Conservation (phyloP, 164 flowering plant species). For the Vitis rotundifolia region DNA sequence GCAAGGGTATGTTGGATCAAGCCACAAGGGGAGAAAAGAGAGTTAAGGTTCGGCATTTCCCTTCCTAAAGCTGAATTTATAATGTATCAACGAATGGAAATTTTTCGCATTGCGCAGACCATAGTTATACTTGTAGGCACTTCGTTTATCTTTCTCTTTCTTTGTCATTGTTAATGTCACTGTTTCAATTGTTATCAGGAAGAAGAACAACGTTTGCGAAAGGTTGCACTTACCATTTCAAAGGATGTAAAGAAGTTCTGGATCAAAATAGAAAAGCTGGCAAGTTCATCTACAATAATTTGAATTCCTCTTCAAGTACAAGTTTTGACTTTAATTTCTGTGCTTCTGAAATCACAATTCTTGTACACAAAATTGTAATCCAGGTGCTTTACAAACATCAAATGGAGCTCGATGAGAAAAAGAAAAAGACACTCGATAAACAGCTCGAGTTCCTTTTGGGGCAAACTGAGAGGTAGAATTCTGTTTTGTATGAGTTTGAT, state of each 20-base stretch:
- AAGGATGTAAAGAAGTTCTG: constrained; percentile 98
- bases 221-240: constrained; percentile 87
- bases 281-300: constrained; percentile 30
- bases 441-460: constrained; percentile 96
- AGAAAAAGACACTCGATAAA: constrained; percentile 92
- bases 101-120: neutral
- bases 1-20: constrained; percentile 90
- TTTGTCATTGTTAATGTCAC: neutral
- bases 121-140: neutral
- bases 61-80: neutral
- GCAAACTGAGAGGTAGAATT: constrained; percentile 89
- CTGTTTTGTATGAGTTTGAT: neutral
- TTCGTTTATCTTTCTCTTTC: neutral
- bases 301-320: neutral
- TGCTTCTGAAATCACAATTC: constrained; percentile 1
- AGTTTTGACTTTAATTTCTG: neutral
- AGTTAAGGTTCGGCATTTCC: constrained; percentile 67
- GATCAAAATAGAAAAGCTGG: constrained; percentile 98
- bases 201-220: constrained; percentile 86
- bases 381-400: constrained; percentile 98
- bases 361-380: constrained; percentile 13
- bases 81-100: neutral
- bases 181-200: constrained; percentile 51
- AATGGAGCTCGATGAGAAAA: constrained; percentile 82
- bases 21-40: constrained; percentile 93